These are phyloP conservation scores for Globisporangium emineosum DNA, from an alignment of 352 stramenopile genomes.

Conservation along the genomic window DNA sequence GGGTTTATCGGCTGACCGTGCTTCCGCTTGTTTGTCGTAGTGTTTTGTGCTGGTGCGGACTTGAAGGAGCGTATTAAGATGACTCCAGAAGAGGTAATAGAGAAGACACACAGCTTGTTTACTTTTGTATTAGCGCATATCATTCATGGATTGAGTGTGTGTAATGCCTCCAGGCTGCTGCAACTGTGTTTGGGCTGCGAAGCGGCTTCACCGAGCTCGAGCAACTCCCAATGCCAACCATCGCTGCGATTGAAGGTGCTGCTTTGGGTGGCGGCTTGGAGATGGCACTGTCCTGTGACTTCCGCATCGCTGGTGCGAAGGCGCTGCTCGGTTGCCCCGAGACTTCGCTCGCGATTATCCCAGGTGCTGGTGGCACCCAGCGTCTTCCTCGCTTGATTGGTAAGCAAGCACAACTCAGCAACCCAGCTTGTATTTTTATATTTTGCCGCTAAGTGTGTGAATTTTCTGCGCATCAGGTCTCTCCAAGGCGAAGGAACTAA, in stretches of 20 bases:
- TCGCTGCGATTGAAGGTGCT: slow-evolving; percentile 90
- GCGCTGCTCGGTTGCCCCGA: slow-evolving; percentile 89
- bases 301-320: slow-evolving; percentile 86
- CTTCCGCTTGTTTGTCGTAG: slow-evolving; percentile 15
- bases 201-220: slow-evolving; percentile 84
- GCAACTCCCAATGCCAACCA: slow-evolving; percentile 90
- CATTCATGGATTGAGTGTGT: background rate
- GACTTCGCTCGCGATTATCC: slow-evolving; percentile 92
- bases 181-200: slow-evolving; percentile 72
- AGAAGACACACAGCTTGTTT: background rate
- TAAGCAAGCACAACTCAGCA: slow-evolving; percentile 8
- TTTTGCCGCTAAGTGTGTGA: background rate
- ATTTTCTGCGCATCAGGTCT: slow-evolving; percentile 30
- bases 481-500: slow-evolving; percentile 93
- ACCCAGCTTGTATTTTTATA: background rate
- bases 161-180: slow-evolving; percentile 34
- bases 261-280: slow-evolving; percentile 91
- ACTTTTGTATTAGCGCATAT: background rate
- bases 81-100: slow-evolving; percentile 72
- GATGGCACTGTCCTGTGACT: slow-evolving; percentile 90
- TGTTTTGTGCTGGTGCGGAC: slow-evolving; percentile 90
- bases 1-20: background rate
- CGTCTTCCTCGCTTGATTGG: slow-evolving; percentile 90
- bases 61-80: slow-evolving; percentile 90
- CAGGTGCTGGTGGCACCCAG: slow-evolving; percentile 91